Evolutionary conservation across 2,329 filamentous ascomycete species (phyloP), one percentile per base, ranked within the genome.

Genomic region (Penicillium sp.): DNA sequence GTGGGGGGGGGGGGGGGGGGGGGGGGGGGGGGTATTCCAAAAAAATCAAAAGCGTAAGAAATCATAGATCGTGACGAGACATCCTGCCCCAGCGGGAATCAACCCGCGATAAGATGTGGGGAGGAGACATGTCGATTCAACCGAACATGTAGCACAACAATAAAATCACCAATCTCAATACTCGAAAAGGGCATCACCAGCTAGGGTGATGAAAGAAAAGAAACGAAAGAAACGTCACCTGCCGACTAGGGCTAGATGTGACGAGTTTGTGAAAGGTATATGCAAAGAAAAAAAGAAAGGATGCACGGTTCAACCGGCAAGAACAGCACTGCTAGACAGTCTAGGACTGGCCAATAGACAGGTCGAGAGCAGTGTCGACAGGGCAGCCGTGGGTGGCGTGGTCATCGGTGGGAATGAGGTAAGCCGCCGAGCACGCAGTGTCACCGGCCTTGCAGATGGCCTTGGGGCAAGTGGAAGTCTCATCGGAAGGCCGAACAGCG

Each of bases 321-420:
- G 26, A 45, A 48, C 14, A 40, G 23, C 8, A 34, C 32, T 26
- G 30, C 1, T 16, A 18, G 18, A 52, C 27, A 45, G 27, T 36
- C 32, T 57, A 61, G 44, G 61, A 53, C 60, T 61, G 56, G 49
- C 73, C 74, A 47, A 76, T 64, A 50, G 58, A 65, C 47, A 76
- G 53, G 19, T 59, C 57, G 50, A 76, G 67, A 48, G 64, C 61
- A 46, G 71, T 67, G 55, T 65, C 43, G 52, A 69, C 65, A 41
- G 70, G 65, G 64, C 74, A 76, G 51, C 71, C 70, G 57, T 75
- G 71, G 42, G 74, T 76, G 36, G 74, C 74, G 36, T 70, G 64
- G 65, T 76, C 65, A 62, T 76, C 74, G 27, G 66, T 63, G 14
- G 72, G 72, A 57, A 70, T 51, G 61, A 74, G 67, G 62, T 76